Conservation (phyloP, 2,329 filamentous ascomycete species). For the Fusarium ambrosium region DNA sequence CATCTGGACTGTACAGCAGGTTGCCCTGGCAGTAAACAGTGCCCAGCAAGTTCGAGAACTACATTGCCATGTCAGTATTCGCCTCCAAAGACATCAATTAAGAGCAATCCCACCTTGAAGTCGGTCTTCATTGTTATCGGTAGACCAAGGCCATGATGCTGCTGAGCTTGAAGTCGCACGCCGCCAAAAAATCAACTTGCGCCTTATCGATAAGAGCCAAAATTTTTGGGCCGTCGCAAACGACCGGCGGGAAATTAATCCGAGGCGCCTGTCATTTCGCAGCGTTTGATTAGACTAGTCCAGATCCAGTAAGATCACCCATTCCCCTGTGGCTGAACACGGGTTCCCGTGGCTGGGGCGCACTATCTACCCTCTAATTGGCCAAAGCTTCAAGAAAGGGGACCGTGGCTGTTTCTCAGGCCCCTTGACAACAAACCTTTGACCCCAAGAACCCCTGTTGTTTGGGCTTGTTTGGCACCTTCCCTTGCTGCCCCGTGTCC, state of each 20-base stretch:
- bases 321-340: constrained; percentile 32
- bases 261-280: constrained; percentile 23
- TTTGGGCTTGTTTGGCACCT: constrained; percentile 40
- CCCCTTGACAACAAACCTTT: constrained; percentile 33
- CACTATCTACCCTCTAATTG: constrained; percentile 7
- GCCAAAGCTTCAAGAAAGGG: constrained; percentile 36
- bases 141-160: constrained; percentile 56
- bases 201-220: constrained; percentile 54
- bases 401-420: constrained; percentile 39
- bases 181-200: constrained; percentile 50
- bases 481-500: constrained; percentile 47
- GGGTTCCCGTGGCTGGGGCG: constrained; percentile 31
- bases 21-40: constrained; percentile 99
- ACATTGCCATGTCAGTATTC: constrained; percentile 12
- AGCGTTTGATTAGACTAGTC: constrained; percentile 26
- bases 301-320: constrained; percentile 29
- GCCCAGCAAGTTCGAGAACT: constrained; percentile 98
- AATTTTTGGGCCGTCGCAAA: constrained; percentile 45
- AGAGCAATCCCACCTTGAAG: constrained; percentile 80
- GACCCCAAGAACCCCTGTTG: constrained; percentile 18
- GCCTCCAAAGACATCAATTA: too few relatives aligned
- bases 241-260: constrained; percentile 54
- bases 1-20: constrained; percentile 95
- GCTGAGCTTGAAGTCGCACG: constrained; percentile 42
- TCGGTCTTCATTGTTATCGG: constrained; percentile 94